A percentile compares a stretch with the other conserved stretches of the same genome.
Evolutionary conservation across 306 rosid genomes (phyloP).

Genomic region (Cyclanthera cordifolia): DNA sequence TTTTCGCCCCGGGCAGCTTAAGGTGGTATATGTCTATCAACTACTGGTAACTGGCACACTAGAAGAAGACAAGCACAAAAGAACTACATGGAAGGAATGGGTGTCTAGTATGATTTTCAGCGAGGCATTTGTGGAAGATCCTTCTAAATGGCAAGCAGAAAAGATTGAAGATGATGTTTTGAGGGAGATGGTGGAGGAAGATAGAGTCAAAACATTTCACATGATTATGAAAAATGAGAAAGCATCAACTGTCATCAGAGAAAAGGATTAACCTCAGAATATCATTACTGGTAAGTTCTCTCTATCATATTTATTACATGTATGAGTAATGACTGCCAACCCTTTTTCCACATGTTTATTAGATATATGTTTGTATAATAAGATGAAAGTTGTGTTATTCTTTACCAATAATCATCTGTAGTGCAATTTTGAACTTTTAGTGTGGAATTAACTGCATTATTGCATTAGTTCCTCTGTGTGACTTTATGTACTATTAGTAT

Average conservation of each 20-base stretch:
- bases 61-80: constrained; percentile 66
- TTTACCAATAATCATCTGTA: not conserved
- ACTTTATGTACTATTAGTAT: not conserved
- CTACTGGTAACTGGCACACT: constrained; percentile 67
- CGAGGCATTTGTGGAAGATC: constrained; percentile 86
- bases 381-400: not conserved
- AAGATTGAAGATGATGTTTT: constrained; percentile 83
- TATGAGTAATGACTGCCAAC: not conserved
- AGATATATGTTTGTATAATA: constrained; percentile 4
- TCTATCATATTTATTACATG: not conserved
- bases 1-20: constrained; percentile 86
- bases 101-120: constrained; percentile 92
- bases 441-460: not conserved
- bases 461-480: not conserved
- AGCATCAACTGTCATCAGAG: constrained; percentile 61
- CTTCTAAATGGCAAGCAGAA: constrained; percentile 76
- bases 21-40: constrained; percentile 77
- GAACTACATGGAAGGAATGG: constrained; percentile 95
- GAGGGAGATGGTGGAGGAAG: constrained; percentile 81
- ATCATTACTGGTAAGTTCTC: not conserved
- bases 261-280: constrained; percentile 16
- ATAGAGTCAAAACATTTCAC: constrained; percentile 60
- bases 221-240: constrained; percentile 91
- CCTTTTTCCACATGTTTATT: not conserved
- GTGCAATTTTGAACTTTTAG: not conserved